phyloP scores from a whole-genome alignment of 192 early-diverging fungal genomes.

The Backusella circina region DNA sequence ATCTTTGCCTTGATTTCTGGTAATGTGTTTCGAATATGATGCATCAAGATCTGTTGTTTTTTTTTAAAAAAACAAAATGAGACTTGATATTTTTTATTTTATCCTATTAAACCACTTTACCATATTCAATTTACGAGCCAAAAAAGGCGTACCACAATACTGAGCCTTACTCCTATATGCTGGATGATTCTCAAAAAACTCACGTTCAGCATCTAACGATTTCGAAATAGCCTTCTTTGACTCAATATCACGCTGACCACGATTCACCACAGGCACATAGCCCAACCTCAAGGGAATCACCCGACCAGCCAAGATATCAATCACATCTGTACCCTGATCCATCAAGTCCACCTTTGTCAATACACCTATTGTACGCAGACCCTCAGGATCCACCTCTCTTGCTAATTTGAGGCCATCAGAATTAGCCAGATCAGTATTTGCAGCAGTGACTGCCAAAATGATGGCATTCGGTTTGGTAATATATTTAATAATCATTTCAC shows the following conservation, averaged over 20 bases:
- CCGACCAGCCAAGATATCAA: conserved; percentile 96
- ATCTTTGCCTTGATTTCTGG: conserved; percentile 99
- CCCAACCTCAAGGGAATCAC: conserved; percentile 96
- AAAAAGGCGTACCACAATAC: conserved; percentile 98
- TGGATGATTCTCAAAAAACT: conserved; percentile 93
- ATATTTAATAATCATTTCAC: conserved; percentile 97
- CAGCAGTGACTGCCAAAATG: conserved; percentile 96
- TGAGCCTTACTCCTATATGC: conserved; percentile 96
- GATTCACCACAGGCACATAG: conserved; percentile 99
- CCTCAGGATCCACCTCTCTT: conserved; percentile 97
- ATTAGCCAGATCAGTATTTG: conserved; percentile 99
- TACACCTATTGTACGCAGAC: conserved; percentile 95
- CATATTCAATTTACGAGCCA: conserved; percentile 96
- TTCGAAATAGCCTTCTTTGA: conserved; percentile 83
- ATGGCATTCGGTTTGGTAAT: conserved; percentile 98
- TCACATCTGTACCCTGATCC: conserved; percentile 99
- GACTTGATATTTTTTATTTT: too few species aligned
- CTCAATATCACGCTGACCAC: conserved; percentile 97
- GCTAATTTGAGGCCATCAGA: conserved; percentile 98
- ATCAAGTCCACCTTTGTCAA: conserved; percentile 99
- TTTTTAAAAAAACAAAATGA: neutral
- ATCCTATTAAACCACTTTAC: neutral
- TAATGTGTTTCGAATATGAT: conserved; percentile 97
- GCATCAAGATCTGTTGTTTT: conserved; percentile 82
- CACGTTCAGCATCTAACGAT: conserved; percentile 87